Evolutionary conservation across 768 basidiomycete genomes (phyloP).

Genomic region (Coprinellus micaceus): DNA sequence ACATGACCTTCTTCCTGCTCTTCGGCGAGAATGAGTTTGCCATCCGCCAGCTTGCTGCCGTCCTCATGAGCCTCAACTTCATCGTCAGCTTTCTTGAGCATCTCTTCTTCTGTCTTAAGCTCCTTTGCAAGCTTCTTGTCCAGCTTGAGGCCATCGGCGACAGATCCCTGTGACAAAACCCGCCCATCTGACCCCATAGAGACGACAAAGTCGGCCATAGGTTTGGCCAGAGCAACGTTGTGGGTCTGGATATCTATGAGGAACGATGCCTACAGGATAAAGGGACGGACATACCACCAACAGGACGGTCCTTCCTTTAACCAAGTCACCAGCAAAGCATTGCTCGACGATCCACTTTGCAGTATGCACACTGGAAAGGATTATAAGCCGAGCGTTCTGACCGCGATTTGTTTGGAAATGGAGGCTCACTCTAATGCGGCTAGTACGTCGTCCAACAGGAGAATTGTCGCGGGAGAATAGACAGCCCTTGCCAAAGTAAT

Average conservation of each 20-base stretch:
- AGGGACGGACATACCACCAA: constrained; percentile 51
- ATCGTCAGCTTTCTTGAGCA: constrained; percentile 25
- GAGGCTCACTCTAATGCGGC: constrained; percentile 52
- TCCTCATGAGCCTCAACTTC: constrained; percentile 21
- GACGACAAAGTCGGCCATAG: constrained; percentile 54
- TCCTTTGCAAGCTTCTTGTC: constrained; percentile 24
- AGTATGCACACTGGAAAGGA: constrained; percentile 55
- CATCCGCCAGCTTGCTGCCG: constrained; percentile 27
- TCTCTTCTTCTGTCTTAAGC: constrained; percentile 25
- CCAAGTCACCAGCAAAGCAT: constrained; percentile 73
- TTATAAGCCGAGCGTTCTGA: no score
- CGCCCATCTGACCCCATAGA: constrained; percentile 53
- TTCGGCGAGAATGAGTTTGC: constrained; percentile 60
- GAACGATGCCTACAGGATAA: background rate
- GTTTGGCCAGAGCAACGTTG: constrained; percentile 46
- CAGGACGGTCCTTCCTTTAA: constrained; percentile 74
- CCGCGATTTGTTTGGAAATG: no score
- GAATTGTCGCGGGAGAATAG: constrained; percentile 49
- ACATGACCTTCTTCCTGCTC: constrained; percentile 61
- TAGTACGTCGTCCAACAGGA: constrained; percentile 72
- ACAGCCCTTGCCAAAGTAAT: constrained; percentile 42
- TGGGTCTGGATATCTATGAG: constrained; percentile 31
- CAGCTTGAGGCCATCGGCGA: constrained; percentile 40
- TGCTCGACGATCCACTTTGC: constrained; percentile 76
- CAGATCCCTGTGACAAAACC: constrained; percentile 43